Evolutionary conservation across 106 monocot genomes (phyloP).

Genomic region (Agapanthus africanus): DNA sequence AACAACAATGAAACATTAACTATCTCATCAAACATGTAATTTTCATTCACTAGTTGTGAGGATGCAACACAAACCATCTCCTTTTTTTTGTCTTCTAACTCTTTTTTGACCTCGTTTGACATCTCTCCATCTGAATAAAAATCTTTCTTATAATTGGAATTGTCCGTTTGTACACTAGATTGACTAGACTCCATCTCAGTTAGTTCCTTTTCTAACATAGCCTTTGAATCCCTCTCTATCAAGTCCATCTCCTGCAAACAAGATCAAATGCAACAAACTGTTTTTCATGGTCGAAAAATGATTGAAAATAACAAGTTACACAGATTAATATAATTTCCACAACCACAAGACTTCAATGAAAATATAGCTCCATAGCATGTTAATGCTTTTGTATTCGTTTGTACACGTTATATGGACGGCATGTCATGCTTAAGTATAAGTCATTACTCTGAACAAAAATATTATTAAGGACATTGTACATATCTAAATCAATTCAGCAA

Average conservation of each 20-base stretch:
- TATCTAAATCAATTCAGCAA: not conserved
- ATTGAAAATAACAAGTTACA: not conserved
- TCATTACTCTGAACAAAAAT: not conserved
- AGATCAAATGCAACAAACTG: not conserved
- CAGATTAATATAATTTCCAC: not conserved
- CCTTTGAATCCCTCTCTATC: constrained; percentile 31
- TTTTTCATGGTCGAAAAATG: not conserved
- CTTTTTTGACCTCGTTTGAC: constrained; percentile 17
- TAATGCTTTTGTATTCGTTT: not conserved
- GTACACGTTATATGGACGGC: not conserved
- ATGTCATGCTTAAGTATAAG: not conserved
- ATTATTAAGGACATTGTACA: not conserved
- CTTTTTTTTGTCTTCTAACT: constrained; percentile 62
- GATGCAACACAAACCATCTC: constrained; percentile 44
- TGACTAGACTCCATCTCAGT: constrained; percentile 20
- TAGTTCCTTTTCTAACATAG: constrained; percentile 36
- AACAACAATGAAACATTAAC: constrained; percentile 13
- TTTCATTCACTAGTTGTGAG: constrained; percentile 9
- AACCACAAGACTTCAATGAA: not conserved
- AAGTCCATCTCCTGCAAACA: constrained; percentile 48
- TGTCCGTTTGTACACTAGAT: constrained; percentile 14
- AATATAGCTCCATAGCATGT: not conserved
- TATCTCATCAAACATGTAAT: not conserved
- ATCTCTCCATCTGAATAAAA: constrained; percentile 18
- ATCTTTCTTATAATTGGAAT: constrained; percentile 20